Evolutionary conservation across 116 monocot genomes (phyloP).

Genomic region (Papilionanthe hybrid): DNA sequence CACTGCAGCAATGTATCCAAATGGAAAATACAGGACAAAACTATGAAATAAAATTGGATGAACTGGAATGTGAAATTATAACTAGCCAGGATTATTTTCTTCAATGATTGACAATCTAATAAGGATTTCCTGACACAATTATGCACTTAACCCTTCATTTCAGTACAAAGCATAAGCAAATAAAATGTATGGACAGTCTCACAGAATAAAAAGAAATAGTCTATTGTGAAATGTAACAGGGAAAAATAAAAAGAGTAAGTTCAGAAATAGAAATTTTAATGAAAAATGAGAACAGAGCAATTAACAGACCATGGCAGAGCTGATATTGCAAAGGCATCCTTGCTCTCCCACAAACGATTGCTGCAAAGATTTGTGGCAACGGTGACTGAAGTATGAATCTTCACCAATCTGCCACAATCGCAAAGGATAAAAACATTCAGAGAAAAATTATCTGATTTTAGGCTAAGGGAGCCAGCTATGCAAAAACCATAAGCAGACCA

Average conservation of each 20-base stretch:
- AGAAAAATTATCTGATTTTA: neutral
- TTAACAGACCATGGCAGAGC: conserved; percentile 44
- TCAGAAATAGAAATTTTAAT: neutral
- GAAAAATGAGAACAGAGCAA: neutral
- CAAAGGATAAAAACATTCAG: neutral
- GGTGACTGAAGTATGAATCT: conserved; percentile 12
- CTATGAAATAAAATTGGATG: neutral
- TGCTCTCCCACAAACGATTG: conserved; percentile 13
- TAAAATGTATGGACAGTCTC: neutral
- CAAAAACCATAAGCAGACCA: neutral
- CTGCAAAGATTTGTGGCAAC: conserved; percentile 7
- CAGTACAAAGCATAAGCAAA: neutral
- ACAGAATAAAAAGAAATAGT: neutral
- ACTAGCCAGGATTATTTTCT: neutral
- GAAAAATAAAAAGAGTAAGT: neutral
- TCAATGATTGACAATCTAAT: neutral
- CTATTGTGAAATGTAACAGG: neutral
- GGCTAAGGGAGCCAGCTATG: neutral
- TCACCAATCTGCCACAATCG: conserved; percentile 19
- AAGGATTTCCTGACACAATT: neutral
- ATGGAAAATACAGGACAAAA: neutral
- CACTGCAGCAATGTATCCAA: neutral
- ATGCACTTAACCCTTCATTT: neutral
- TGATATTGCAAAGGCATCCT: conserved; percentile 44
- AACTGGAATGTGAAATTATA: neutral